phyloP scores from a whole-genome alignment of 2,329 filamentous ascomycete genomes.

The Elsinoe fawcettii region DNA sequence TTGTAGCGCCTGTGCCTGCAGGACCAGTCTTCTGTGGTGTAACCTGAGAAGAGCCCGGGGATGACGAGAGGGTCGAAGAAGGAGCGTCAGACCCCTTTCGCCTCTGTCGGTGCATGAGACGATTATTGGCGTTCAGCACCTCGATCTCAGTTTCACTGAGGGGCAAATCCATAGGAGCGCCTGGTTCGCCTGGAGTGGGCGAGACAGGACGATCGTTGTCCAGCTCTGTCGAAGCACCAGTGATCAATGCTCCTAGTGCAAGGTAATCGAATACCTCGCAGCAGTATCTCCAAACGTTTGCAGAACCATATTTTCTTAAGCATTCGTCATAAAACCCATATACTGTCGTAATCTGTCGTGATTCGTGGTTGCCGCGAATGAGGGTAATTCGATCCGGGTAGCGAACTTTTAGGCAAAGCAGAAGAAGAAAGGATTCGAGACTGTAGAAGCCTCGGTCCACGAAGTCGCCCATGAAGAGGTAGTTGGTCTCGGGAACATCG shows the following conservation, averaged over 20 bases:
- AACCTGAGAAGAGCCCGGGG: conserved; percentile 19
- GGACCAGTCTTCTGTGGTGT: conserved; percentile 47
- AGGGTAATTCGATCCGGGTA: conserved; percentile 96
- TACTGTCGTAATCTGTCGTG: conserved; percentile 90
- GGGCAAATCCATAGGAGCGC: conserved; percentile 26
- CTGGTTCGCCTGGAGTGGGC: conserved; percentile 9
- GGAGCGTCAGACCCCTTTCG: conserved; percentile 34
- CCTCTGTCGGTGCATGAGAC: conserved; percentile 66
- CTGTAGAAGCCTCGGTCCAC: conserved; percentile 98
- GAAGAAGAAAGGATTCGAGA: conserved; percentile 89
- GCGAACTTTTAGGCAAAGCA: conserved; percentile 91
- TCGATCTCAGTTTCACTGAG: conserved; percentile 84
- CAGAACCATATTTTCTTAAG: conserved; percentile 87
- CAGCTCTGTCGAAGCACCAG: conserved; percentile 67
- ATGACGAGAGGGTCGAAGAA: conserved; percentile 25
- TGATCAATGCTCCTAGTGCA: conserved; percentile 77
- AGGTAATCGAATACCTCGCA: conserved; percentile 98
- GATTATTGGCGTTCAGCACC: conserved; percentile 76
- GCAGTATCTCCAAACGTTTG: conserved; percentile 87
- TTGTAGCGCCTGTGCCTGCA: conserved; percentile 71
- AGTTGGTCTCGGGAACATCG: conserved; percentile 90
- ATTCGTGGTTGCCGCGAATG: conserved; percentile 76
- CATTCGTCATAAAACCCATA: conserved; percentile 99
- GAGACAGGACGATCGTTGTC: conserved; percentile 23
- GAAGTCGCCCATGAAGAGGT: conserved; percentile 97